Conservation (phyloP, 345 rosid genomes). For the Gossypium turneri region DNA sequence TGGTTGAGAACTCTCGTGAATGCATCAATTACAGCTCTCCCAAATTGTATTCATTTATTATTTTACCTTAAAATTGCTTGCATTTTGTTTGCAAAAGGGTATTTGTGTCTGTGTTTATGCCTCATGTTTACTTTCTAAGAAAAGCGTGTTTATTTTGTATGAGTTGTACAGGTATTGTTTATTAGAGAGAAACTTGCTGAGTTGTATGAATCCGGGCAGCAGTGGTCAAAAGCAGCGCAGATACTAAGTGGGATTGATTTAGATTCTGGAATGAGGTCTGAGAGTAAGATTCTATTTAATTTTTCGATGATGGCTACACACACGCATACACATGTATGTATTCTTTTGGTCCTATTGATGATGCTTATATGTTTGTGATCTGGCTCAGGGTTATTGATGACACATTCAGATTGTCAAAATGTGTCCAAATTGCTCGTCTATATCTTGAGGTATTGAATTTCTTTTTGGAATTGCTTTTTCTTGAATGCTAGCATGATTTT, state of each 20-base stretch:
- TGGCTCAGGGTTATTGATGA: conserved; percentile 76
- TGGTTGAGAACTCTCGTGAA: conserved; percentile 3
- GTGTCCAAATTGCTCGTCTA: conserved; percentile 93
- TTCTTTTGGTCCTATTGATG: background rate
- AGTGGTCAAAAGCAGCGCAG: conserved; percentile 97
- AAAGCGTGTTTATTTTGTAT: conserved; percentile 9
- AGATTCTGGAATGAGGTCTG: conserved; percentile 94
- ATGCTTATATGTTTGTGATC: conserved; percentile 17
- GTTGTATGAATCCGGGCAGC: conserved; percentile 82
- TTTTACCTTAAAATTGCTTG: background rate
- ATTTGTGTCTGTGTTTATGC: no score
- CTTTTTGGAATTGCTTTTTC: background rate
- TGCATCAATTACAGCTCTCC: background rate
- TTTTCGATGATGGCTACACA: background rate
- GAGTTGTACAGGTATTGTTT: conserved; percentile 55
- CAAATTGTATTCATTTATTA: background rate
- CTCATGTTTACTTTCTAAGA: background rate
- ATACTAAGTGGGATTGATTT: conserved; percentile 98
- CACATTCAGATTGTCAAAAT: conserved; percentile 77
- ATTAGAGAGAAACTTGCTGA: conserved; percentile 96
- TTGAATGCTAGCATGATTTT: background rate
- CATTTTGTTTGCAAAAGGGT: background rate
- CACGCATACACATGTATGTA: background rate
- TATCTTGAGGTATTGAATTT: conserved; percentile 77
- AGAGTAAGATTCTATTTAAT: conserved; percentile 11